Evolutionary conservation across 345 rosid genomes (phyloP).

Genomic region (Aegle marmelos): DNA sequence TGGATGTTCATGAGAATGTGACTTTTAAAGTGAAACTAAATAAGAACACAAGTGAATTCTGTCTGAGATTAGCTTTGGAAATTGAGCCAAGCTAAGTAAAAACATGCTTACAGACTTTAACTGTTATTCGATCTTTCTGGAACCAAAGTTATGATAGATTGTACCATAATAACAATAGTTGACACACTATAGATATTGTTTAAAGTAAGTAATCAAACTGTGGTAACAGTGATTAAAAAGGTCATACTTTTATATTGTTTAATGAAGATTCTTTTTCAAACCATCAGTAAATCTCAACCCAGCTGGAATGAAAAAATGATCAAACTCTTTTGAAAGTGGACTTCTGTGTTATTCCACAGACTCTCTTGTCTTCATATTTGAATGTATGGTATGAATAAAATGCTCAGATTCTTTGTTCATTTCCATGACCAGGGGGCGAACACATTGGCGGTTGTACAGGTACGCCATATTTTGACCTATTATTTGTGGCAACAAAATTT

Average conservation of each 20-base stretch:
- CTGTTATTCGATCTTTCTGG: neutral
- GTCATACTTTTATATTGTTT: neutral
- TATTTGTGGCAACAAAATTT: neutral
- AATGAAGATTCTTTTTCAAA: neutral
- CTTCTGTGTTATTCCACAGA: neutral
- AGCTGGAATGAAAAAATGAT: neutral
- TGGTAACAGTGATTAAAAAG: neutral
- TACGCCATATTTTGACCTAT: conserved; percentile 17
- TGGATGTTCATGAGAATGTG: neutral
- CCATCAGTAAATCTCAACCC: neutral
- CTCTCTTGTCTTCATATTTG: neutral
- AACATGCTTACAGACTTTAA: neutral
- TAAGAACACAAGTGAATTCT: neutral
- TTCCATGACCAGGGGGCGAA: conserved; percentile 68
- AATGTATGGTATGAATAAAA: neutral
- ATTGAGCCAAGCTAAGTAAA: neutral
- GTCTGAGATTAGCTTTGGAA: neutral
- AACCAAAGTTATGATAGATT: neutral
- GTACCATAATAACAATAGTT: neutral
- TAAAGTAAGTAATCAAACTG: neutral
- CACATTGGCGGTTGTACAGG: conserved; percentile 98
- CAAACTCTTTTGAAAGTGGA: neutral
- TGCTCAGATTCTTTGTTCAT: conserved; percentile 8
- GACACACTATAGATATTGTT: neutral
- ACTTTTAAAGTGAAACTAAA: neutral